Evolutionary conservation across 2,329 filamentous ascomycete genomes (phyloP).

Genomic region (Bipolaris victoriae): DNA sequence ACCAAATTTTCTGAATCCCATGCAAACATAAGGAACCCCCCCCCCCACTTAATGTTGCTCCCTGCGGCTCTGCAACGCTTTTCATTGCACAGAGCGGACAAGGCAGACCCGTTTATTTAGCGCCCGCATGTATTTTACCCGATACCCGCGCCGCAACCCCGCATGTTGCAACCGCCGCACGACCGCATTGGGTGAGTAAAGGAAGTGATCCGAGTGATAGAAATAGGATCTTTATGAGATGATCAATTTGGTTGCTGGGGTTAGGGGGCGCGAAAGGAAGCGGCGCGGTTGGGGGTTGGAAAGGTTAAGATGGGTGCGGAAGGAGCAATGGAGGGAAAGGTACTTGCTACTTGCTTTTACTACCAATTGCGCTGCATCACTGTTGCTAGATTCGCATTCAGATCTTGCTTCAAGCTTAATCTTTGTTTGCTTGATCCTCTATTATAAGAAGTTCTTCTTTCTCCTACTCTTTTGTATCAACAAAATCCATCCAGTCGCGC

Average conservation of each 20-base stretch:
- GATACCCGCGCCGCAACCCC: constrained; percentile 19
- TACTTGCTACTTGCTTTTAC: neutral
- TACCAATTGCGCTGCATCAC: neutral
- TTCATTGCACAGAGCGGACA: constrained; percentile 7
- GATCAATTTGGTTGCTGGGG: constrained; percentile 1
- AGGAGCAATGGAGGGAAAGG: neutral
- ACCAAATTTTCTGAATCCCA: neutral
- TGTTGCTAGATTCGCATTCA: neutral
- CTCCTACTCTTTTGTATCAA: neutral
- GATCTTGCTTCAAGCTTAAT: neutral
- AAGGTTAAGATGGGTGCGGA: neutral
- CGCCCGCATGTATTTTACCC: constrained; percentile 13
- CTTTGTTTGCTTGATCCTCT: neutral
- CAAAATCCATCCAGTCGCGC: neutral
- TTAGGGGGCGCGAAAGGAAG: constrained; percentile 2
- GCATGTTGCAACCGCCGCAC: constrained; percentile 12
- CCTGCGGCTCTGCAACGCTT: constrained; percentile 2
- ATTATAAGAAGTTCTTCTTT: neutral
- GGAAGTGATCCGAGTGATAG: constrained; percentile 3
- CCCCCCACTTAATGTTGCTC: neutral
- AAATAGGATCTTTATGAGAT: constrained; percentile 9
- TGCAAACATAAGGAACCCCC: neutral
- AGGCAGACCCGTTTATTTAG: constrained; percentile 7
- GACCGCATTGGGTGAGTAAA: neutral
- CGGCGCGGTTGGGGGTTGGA: constrained; percentile 1